Percentiles rank a stretch among this genome's conserved stretches.
phyloP scores from a whole-genome alignment of 768 basidiomycete genomes.

The Naganishia onofrii region DNA sequence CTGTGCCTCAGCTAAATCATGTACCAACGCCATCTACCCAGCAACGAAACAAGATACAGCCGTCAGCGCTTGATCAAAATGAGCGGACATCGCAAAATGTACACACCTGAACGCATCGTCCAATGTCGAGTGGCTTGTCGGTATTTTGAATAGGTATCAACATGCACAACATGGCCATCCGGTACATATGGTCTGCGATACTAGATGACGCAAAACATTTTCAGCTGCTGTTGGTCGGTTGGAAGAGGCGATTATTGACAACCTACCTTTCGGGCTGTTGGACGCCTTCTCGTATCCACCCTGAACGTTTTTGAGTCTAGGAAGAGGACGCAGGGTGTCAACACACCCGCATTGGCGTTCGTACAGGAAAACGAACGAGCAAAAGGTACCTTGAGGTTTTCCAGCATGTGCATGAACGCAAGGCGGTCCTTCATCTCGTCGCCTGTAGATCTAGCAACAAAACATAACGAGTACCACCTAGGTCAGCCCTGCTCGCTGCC shows the following conservation, averaged over 20 bases:
- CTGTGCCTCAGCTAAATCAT: conserved; percentile 95
- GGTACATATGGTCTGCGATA: conserved; percentile 87
- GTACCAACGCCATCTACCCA: conserved; percentile 84
- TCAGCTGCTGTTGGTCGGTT: conserved; percentile 7
- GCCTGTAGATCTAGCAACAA: conserved; percentile 50
- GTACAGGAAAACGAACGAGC: background rate
- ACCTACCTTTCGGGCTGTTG: conserved; percentile 75
- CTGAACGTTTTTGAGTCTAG: conserved; percentile 95
- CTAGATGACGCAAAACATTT: conserved; percentile 44
- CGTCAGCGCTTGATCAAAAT: background rate
- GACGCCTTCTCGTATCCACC: conserved; percentile 88
- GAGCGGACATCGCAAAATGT: background rate
- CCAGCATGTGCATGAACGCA: conserved; percentile 85
- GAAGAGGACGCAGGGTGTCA: no score
- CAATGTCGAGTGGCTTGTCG: conserved; percentile 60
- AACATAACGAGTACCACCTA: background rate
- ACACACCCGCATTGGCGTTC: no score
- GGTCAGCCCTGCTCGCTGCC: background rate
- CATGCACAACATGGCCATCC: conserved; percentile 93
- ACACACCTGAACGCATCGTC: conserved; percentile 47
- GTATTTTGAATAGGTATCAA: conserved; percentile 71
- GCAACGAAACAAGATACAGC: background rate
- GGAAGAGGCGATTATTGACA: background rate
- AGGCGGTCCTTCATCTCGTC: conserved; percentile 66
- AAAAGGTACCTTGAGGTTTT: conserved; percentile 73